These are phyloP conservation scores for Eleusine indica DNA, from an alignment of 176 grass and related monocot genomes.

Conservation along the genomic window DNA sequence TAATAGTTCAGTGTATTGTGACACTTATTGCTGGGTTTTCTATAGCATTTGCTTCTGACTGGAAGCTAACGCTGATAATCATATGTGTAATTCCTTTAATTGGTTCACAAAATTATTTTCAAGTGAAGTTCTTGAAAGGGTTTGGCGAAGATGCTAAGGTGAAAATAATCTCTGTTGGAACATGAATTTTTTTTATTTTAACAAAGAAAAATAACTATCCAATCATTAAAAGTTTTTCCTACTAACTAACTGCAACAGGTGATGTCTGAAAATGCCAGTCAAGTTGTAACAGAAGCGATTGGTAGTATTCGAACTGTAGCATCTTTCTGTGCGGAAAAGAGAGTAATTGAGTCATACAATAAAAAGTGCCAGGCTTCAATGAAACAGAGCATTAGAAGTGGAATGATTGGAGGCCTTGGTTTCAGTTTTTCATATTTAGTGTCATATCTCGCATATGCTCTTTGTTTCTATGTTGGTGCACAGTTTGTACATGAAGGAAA, in stretches of 20 bases:
- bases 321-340: conserved; percentile 67
- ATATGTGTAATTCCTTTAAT: conserved; percentile 63
- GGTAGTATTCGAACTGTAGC: conserved; percentile 57
- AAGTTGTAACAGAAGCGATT: conserved; percentile 60
- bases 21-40: conserved; percentile 55
- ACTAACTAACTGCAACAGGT: conserved; percentile 32
- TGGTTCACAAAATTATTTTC: conserved; percentile 67
- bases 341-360: conserved; percentile 44
- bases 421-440: conserved; percentile 54
- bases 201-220: conserved; percentile 11
- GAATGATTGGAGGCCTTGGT: conserved; percentile 53
- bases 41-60: conserved; percentile 66
- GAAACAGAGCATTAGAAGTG: conserved; percentile 59
- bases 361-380: conserved; percentile 58
- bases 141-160: conserved; percentile 84
- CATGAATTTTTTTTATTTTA: not conserved
- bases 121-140: conserved; percentile 74
- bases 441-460: conserved; percentile 57
- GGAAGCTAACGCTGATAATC: conserved; percentile 66
- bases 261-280: conserved; percentile 73
- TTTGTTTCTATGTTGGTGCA: conserved; percentile 73
- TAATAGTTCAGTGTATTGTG: conserved; percentile 56
- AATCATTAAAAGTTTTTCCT: not conserved
- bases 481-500: conserved; percentile 42
- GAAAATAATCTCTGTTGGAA: conserved; percentile 27